Base-by-base conservation (phyloP, 2,329 filamentous ascomycete genomes). In the Cercospora zeina region DNA sequence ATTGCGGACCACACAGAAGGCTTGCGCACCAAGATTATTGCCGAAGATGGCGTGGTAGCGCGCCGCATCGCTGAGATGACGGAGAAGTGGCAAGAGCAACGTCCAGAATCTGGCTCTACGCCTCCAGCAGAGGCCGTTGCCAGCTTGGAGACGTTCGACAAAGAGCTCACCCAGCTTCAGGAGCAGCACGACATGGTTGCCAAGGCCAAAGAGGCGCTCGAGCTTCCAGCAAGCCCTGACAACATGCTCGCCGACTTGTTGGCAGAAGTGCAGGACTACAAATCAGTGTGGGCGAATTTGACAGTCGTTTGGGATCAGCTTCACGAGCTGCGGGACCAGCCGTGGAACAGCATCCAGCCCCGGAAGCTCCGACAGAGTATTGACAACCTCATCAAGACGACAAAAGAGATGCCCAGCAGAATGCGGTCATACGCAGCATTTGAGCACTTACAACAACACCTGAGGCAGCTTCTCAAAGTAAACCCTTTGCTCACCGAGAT, bases 371-470 rank as follows among this genome's bases (percentile, higher is more conserved):
- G 95, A 37, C 86, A 90, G 69, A 90, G 91, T 65, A 88, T 99
- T 55, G 93, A 99, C 72, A 88, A 89, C 53, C 84, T 97, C 58
- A 91, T 97, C 75, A 96, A 96, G 81, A 96, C 96, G 85, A 97
- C 93, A 36, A 97, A 96, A 79, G 93, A 97, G 66, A 97, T 99
- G 95, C 95, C 96, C 0, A 96, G 92, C 77, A 88, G 95, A 63
- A 97, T 99, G 93, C 88, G 96, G 64, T 96, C 99, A 73, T 99
- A 99, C 76, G 93, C 96, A 69, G 96, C 96, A n/a, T 99, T 99
- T 74, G 96, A 99, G 77, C 93, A 99, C 73, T 92, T 99, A 39
- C 96, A 99, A 75, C 91, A 87, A 66, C 90, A 96, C 31, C 85
- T 99, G 42, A 89, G 92, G 49, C 88, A 93, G 65, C 84, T 96